These are phyloP conservation scores for Pulveroboletus sp. DNA, from an alignment of 768 basidiomycete species.

Conservation along the genomic window DNA sequence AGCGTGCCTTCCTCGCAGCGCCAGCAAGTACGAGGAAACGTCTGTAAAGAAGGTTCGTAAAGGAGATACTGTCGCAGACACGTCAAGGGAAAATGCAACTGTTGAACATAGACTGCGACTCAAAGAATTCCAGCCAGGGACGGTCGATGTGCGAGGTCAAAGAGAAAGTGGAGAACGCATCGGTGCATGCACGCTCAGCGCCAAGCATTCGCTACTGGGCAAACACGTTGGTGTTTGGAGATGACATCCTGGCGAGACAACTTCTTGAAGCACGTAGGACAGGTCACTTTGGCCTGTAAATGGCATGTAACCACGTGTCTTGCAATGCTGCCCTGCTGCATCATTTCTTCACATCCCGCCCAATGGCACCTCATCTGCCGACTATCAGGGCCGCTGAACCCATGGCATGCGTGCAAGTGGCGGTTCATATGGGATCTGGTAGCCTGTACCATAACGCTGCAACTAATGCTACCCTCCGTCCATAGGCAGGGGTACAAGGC, in stretches of 20 bases:
- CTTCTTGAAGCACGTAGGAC: conserved; percentile 26
- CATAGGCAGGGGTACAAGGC: conserved; percentile 18
- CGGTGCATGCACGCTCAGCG: conserved; percentile 4
- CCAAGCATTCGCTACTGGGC: conserved; percentile 17
- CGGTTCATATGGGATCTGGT: conserved; percentile 25
- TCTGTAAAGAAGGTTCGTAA: neutral
- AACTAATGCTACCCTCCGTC: conserved; percentile 10
- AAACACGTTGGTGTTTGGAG: conserved; percentile 24
- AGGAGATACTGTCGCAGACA: neutral
- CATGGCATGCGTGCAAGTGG: conserved; percentile 22
- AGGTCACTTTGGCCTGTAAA: conserved; percentile 25
- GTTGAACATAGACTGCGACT: neutral
- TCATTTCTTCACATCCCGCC: conserved; percentile 16
- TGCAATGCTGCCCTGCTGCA: conserved; percentile 28
- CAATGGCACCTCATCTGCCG: conserved; percentile 19
- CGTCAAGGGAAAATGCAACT: neutral
- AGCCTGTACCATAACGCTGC: conserved; percentile 17
- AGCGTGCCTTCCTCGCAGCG: conserved; percentile 3
- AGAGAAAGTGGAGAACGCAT: neutral
- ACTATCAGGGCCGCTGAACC: conserved; percentile 20
- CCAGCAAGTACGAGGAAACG: neutral
- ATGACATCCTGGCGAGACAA: conserved; percentile 25
- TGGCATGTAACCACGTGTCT: conserved; percentile 27
- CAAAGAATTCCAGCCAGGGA: neutral
- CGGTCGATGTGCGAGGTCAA: neutral